Base-by-base conservation (phyloP, 2,329 filamentous ascomycete genomes). In the Colletotrichum destructivum region DNA sequence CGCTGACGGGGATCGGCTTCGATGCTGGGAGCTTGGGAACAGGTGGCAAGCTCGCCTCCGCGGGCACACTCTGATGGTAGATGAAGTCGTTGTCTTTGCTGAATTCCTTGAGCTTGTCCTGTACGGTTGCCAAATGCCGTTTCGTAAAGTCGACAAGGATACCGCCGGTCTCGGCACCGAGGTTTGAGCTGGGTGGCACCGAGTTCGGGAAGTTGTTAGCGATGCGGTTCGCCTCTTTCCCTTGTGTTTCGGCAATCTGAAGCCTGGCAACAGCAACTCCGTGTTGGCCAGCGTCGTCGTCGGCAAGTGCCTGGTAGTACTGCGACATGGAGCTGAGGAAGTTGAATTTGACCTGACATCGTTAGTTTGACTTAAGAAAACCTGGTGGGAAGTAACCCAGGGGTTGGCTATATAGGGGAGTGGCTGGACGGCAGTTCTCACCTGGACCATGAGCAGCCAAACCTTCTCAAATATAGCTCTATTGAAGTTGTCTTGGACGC, bases 81-180 rank as follows among this genome's bases (percentile, higher is more conserved):
- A 99, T 98, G 81, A 96, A 98, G 80, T 99, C 96, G 76, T 99
- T 99, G 81, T 99, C 96, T 78, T 97, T 98, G 75, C 89, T 87
- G 61, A 95, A 88, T 72, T 94, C 91, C 21, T 86, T 86, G 26
- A 98, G 85, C 80, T 93, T 95, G 73, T 96, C 93, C 79, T 97
- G 93, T 3, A 98, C 92, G 42, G 90, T 92, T 0, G 93, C 87
- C 38, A 93, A 83, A 77, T 98, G 96, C 73, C 95, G 90, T 80
- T 94, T 97, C 18, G 94, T 92, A 74, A 97, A 89, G 44, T 97
- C 95, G n/a, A 90, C 85, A 46, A 99, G 83, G 63, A 91, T 87
- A 0, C 87, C 78, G 0, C 94, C 93, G 3, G 94, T 93, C 73
- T 99, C 96, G 0, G 93, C 89, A 46, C 89, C 90, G 42, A 99